Evolutionary conservation across 2,329 filamentous ascomycete species (phyloP).

Genomic region (Geosmithia morbida): DNA sequence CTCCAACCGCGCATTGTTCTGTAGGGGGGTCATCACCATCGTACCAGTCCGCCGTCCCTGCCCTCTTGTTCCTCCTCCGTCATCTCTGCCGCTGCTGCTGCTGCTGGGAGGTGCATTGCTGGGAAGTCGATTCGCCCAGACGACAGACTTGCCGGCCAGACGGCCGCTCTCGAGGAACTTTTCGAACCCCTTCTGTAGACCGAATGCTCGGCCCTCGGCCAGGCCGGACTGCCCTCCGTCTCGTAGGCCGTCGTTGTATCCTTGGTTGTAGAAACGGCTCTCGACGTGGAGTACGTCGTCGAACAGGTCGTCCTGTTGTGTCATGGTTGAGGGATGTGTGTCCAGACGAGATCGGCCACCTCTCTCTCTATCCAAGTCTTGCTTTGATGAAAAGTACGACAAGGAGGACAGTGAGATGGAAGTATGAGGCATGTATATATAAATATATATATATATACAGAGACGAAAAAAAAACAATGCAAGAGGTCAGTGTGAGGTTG

Average conservation of each 20-base stretch:
- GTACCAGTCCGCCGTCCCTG: neutral
- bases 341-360: no score
- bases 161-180: slow-evolving; percentile 75
- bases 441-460: no score
- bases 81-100: neutral
- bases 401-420: no score
- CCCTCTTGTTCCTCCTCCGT: neutral
- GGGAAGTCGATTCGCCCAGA: slow-evolving; percentile 68
- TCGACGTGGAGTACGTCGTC: slow-evolving; percentile 46
- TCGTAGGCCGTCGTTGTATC: slow-evolving; percentile 57
- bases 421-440: no score
- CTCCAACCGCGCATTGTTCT: slow-evolving; percentile 49
- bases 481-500: no score
- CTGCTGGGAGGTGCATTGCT: neutral
- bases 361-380: no score
- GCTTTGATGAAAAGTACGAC: no score
- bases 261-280: slow-evolving; percentile 65
- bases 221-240: slow-evolving; percentile 70
- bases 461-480: no score
- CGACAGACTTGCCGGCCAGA: slow-evolving; percentile 60
- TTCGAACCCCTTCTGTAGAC: slow-evolving; percentile 83
- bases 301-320: slow-evolving; percentile 27
- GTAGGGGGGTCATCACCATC: slow-evolving; percentile 17
- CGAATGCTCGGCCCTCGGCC: slow-evolving; percentile 80
- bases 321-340: neutral